phyloP scores from a whole-genome alignment of 2,329 filamentous ascomycete genomes.

The Dryadomyces sulphureus region DNA sequence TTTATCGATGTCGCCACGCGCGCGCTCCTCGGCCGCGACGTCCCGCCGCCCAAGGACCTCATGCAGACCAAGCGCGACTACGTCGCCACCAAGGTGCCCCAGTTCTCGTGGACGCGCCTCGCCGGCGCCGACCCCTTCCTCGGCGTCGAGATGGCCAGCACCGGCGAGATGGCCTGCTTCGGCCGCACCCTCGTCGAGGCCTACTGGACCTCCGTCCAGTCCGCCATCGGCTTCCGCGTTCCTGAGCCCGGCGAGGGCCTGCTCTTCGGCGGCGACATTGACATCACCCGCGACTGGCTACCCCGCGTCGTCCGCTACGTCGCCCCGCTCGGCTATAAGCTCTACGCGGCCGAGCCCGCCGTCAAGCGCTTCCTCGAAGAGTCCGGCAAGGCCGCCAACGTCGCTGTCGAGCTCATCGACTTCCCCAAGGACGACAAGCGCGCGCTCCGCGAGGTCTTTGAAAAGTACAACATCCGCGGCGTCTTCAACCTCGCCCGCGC shows the following conservation, averaged over 20 bases:
- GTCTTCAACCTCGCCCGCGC: constrained; percentile 87
- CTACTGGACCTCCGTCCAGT: constrained; percentile 94
- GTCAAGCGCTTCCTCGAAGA: constrained; percentile 75
- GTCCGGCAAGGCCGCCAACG: constrained; percentile 39
- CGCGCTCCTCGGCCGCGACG: constrained; percentile 60
- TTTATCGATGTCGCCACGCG: constrained; percentile 93
- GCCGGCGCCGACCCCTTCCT: constrained; percentile 95
- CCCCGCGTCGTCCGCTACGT: constrained; percentile 75
- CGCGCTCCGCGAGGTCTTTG: constrained; percentile 82
- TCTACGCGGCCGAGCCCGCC: constrained; percentile 68
- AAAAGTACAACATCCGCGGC: constrained; percentile 92
- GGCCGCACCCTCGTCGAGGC: constrained; percentile 91
- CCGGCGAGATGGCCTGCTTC: constrained; percentile 97
- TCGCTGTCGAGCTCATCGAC: constrained; percentile 66
- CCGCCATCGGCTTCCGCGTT: constrained; percentile 98
- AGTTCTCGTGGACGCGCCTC: constrained; percentile 97
- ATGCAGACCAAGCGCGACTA: constrained; percentile 87
- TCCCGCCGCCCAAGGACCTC: constrained; percentile 72
- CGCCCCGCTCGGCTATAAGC: constrained; percentile 81
- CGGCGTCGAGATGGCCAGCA: constrained; percentile 93
- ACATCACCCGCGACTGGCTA: constrained; percentile 50
- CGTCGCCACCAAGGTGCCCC: constrained; percentile 91
- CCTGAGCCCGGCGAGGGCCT: constrained; percentile 91
- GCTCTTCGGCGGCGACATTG: constrained; percentile 69
- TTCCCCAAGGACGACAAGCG: constrained; percentile 96